Conservation (phyloP, 2,329 filamentous ascomycete species). For the Xylaria sp. region DNA sequence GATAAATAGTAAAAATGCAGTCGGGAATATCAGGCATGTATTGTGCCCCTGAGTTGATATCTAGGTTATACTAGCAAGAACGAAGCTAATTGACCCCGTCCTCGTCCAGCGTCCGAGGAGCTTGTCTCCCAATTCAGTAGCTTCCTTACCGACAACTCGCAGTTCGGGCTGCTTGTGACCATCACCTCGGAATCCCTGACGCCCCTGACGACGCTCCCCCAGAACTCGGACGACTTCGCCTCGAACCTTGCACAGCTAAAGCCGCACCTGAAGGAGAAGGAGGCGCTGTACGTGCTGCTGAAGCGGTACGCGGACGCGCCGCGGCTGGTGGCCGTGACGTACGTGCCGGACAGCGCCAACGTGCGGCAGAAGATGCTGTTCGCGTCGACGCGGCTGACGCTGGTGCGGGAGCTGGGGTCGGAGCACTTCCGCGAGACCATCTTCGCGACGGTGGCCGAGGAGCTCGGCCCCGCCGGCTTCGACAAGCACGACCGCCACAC, state of each 20-base stretch:
- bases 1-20: constrained; percentile 61
- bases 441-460: constrained; percentile 70
- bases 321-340: constrained; percentile 72
- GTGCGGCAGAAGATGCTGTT: constrained; percentile 89
- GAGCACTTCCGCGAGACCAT: constrained; percentile 79
- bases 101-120: constrained; percentile 68
- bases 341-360: constrained; percentile 76
- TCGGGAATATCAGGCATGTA: constrained; percentile 73
- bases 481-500: constrained; percentile 71
- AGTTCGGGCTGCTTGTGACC: constrained; percentile 72
- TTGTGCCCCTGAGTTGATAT: not conserved
- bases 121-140: constrained; percentile 73
- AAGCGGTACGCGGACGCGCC: constrained; percentile 63
- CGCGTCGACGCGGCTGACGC: constrained; percentile 73
- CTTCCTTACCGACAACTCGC: constrained; percentile 62
- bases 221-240: constrained; percentile 59
- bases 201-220: constrained; percentile 59
- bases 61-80: not conserved
- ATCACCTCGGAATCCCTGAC: constrained; percentile 71
- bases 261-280: constrained; percentile 65
- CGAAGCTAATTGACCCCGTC: constrained; percentile 1
- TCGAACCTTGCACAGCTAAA: constrained; percentile 65
- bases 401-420: constrained; percentile 75
- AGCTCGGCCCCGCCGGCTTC: constrained; percentile 72
- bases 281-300: constrained; percentile 74